Conservation (phyloP, 192 early-diverging fungal species). For the Piromyces finnis region DNA sequence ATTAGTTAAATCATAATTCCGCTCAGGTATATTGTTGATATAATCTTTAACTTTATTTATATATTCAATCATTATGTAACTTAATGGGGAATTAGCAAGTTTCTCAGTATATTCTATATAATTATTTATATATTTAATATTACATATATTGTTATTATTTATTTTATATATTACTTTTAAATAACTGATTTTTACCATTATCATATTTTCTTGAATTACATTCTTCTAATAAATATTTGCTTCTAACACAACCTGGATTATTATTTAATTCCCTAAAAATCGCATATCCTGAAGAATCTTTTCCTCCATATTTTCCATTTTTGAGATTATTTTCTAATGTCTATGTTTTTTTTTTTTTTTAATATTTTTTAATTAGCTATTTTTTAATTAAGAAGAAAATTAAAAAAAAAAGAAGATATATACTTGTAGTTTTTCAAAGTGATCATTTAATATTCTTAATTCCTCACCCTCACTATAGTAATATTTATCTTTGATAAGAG, state of each 20-base stretch:
- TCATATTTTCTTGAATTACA: neutral
- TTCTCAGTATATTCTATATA: too few species aligned
- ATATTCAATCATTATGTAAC: too few species aligned
- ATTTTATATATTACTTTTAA: too few species aligned
- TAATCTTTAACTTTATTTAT: too few species aligned
- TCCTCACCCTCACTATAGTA: neutral
- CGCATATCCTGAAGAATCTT: neutral
- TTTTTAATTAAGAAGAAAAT: neutral
- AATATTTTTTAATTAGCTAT: neutral
- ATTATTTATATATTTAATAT: too few species aligned
- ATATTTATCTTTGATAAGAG: neutral
- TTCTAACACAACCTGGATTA: neutral
- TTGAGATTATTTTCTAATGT: neutral
- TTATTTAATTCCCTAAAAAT: neutral
- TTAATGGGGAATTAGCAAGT: too few species aligned
- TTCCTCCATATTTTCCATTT: neutral
- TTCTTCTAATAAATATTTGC: rapidly evolving
- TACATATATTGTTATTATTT: too few species aligned
- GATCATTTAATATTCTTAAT: neutral
- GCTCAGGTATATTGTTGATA: too few species aligned
- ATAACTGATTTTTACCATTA: too few species aligned
- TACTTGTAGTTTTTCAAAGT: neutral
- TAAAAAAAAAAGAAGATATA: too few species aligned
- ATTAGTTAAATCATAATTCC: too few species aligned
- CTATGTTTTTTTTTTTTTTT: neutral